Base-by-base conservation (phyloP, 768 basidiomycete species). In the Phlebiopsis gigantea region DNA sequence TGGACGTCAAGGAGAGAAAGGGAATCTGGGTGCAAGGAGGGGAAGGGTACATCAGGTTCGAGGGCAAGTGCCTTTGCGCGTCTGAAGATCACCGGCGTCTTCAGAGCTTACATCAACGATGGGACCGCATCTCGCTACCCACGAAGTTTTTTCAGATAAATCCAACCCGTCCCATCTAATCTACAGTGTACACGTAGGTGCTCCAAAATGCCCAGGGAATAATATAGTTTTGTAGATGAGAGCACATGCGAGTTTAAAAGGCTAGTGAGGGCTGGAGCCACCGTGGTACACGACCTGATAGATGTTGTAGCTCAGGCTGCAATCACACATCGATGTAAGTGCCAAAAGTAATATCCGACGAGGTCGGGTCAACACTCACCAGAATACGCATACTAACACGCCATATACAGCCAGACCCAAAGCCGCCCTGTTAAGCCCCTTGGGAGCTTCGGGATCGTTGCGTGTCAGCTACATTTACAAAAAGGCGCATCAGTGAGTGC, bases 301-400 rank as follows among this genome's bases (percentile, higher is more conserved):
- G 50, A 93, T 81, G 66, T 93, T 92, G 70, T 83, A 94, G 56
- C 81, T 80, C 62, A 93, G 73, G 67, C 92, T 93, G 67, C 26
- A 31, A 25, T 28, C 24, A 55, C 4, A 58, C 6, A 21, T 12
- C 42, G 65, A 59, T 64, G 57, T 64, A 45, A 50, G 48, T n/a
- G 25, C 34, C 21, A 19, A 31, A 51, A 31, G 15, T 41, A 51
- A 51, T 45, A 10, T 7, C 50, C 50, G 50, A 39, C 30, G 24
- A n/a, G 9, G 22, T 42, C 4, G 22, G 21, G 24, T 25, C 24
- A 22, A 19, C 21, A 55, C 92, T 64, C 66, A 94, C 93, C 94
- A 97, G 71, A 96, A 92, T 22, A 89, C 77, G 71, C 93, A 91
- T 34, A 98, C 81, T 65, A 77, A 79, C 28, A 75, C 70, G 14